phyloP scores from a whole-genome alignment of 2,329 filamentous ascomycete species.

The Metarhizium guizhouense region DNA sequence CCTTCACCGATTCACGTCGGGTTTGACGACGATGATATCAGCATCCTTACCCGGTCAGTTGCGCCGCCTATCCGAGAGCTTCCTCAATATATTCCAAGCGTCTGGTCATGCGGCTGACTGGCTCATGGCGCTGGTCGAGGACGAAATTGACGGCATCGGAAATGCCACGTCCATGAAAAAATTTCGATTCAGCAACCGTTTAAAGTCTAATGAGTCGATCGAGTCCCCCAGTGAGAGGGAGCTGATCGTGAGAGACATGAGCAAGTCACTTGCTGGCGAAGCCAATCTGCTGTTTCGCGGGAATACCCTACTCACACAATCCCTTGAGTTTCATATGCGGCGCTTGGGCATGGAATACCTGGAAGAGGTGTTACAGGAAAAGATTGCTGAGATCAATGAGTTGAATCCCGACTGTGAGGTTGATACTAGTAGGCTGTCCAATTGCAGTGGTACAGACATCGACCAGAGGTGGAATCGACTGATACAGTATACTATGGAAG shows the following conservation, averaged over 20 bases:
- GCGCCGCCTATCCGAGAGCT: constrained; percentile 70
- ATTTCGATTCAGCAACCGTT: constrained; percentile 60
- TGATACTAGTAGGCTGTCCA: constrained; percentile 67
- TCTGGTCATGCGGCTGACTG: constrained; percentile 77
- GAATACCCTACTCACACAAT: constrained; percentile 88
- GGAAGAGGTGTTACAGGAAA: constrained; percentile 76
- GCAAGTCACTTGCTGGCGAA: constrained; percentile 72
- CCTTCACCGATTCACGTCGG: constrained; percentile 74
- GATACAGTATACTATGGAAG: constrained; percentile 65
- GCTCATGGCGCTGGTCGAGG: constrained; percentile 88
- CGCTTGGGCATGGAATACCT: constrained; percentile 88
- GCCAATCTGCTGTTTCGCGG: constrained; percentile 92
- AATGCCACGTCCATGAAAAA: constrained; percentile 71
- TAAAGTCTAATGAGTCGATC: constrained; percentile 62
- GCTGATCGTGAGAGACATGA: constrained; percentile 65
- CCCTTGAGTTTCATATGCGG: constrained; percentile 92
- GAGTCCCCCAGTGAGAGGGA: constrained; percentile 58
- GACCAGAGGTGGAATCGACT: constrained; percentile 76
- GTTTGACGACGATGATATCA: constrained; percentile 77
- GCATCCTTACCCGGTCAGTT: constrained; percentile 69
- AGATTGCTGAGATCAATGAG: constrained; percentile 81
- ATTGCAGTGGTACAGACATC: constrained; percentile 54
- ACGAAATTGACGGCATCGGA: constrained; percentile 90
- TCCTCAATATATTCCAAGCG: constrained; percentile 93
- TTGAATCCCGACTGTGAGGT: constrained; percentile 90